Evolutionary conservation across 1,139 yeast species (phyloP).

Genomic region (Yamadazyma spencermartinsiae): DNA sequence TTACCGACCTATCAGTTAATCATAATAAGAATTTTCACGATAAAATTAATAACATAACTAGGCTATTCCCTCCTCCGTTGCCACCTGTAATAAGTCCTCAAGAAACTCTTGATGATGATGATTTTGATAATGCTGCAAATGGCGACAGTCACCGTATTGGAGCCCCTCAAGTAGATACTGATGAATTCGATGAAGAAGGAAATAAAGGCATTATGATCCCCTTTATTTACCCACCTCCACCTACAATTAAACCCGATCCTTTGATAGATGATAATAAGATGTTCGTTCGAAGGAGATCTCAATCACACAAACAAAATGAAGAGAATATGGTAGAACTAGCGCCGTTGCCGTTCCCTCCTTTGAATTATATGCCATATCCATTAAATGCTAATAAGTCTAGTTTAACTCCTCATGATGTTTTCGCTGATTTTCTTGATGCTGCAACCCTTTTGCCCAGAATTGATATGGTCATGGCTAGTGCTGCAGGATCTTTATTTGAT

Average conservation of each 20-base stretch:
- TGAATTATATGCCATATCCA: conserved; percentile 52
- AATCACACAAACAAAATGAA: conserved; percentile 6
- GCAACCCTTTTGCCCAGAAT: conserved; percentile 38
- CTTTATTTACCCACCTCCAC: conserved; percentile 48
- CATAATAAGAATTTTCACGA: conserved; percentile 12
- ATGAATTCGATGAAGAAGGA: not conserved
- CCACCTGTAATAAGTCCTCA: conserved; percentile 24
- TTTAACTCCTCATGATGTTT: conserved; percentile 39
- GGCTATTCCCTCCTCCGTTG: conserved; percentile 44
- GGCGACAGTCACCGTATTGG: conserved; percentile 9
- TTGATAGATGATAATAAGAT: conserved; percentile 11
- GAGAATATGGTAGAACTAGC: conserved; percentile 29
- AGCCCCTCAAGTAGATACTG: not conserved
- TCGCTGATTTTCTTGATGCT: conserved; percentile 39
- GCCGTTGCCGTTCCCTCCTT: conserved; percentile 50
- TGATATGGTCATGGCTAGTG: conserved; percentile 52
- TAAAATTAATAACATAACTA: conserved; percentile 29
- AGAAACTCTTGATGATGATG: not conserved
- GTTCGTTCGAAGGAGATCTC: conserved; percentile 3
- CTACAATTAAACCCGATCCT: conserved; percentile 28
- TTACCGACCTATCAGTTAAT: conserved; percentile 32
- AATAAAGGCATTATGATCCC: conserved; percentile 45
- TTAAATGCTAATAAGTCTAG: conserved; percentile 37
- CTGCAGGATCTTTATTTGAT: conserved; percentile 48
- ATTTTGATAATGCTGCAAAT: not conserved